Evolutionary conservation across 768 basidiomycete species (phyloP).

Genomic region (Kondoa malvinella): DNA sequence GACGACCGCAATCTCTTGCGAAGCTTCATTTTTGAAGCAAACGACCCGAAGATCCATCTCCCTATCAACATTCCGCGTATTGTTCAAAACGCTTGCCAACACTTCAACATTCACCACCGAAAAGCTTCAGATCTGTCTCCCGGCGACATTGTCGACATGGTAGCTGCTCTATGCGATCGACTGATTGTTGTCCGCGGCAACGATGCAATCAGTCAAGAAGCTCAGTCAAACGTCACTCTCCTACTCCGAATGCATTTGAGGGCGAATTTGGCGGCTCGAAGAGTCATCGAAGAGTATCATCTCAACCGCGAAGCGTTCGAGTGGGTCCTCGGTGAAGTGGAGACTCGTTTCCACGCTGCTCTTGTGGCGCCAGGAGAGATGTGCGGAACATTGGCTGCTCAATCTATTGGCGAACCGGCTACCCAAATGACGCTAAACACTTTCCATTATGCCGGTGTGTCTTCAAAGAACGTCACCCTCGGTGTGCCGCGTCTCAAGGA

Average conservation of each 20-base stretch:
- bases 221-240: constrained; percentile 73
- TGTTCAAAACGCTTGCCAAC: constrained; percentile 83
- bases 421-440: constrained; percentile 99
- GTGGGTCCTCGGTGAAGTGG: constrained; percentile 92
- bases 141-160: constrained; percentile 60
- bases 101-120: constrained; percentile 89
- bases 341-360: constrained; percentile 87
- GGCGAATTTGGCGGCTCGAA: constrained; percentile 67
- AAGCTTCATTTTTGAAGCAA: constrained; percentile 62
- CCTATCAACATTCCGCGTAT: constrained; percentile 93
- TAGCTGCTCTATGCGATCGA: constrained; percentile 55
- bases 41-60: constrained; percentile 64
- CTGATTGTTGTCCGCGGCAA: constrained; percentile 76
- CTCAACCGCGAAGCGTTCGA: constrained; percentile 86
- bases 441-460: constrained; percentile 99
- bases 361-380: constrained; percentile 90
- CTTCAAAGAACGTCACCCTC: constrained; percentile 97
- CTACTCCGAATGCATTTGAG: constrained; percentile 88
- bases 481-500: constrained; percentile 98
- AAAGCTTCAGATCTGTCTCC: constrained; percentile 88
- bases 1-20: constrained; percentile 66
- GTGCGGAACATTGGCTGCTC: constrained; percentile 94
- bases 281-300: constrained; percentile 73
- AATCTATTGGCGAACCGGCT: constrained; percentile 97
- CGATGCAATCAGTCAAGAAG: constrained; percentile 45